A percentile compares a stretch with the other conserved stretches of the same genome.
These are phyloP conservation scores for Hsuehochloa calcarea DNA, from an alignment of 176 grass and related monocot genomes.

Conservation along the genomic window DNA sequence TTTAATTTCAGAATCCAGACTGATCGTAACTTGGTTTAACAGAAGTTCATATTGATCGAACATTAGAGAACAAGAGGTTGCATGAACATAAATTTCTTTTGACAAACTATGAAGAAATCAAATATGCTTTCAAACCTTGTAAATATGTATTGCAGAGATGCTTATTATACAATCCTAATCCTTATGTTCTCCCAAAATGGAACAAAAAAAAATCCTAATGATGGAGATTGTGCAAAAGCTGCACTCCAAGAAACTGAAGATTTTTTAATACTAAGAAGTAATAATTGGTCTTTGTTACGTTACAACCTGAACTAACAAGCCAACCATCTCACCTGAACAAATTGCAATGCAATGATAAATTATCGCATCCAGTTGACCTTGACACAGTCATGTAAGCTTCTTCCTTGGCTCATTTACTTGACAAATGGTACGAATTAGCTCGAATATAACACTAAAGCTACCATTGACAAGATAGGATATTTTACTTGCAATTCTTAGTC, in stretches of 20 bases:
- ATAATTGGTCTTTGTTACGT: background rate
- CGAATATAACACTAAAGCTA: background rate
- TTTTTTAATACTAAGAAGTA: background rate
- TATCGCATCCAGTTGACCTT: background rate
- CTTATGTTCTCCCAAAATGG: background rate
- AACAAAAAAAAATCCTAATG: background rate
- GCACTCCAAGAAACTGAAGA: background rate
- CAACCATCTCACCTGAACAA: background rate
- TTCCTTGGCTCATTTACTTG: background rate
- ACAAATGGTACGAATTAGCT: background rate
- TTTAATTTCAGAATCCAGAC: background rate
- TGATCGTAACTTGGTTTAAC: background rate
- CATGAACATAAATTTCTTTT: too few species aligned
- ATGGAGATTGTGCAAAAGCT: too few species aligned
- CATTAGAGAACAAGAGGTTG: background rate
- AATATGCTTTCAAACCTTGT: too few species aligned
- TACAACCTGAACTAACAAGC: background rate
- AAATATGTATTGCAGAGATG: too few species aligned
- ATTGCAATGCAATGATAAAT: background rate
- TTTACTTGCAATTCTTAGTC: background rate
- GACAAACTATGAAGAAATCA: too few species aligned
- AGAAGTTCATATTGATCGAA: background rate
- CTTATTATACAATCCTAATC: background rate
- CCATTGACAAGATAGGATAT: background rate
- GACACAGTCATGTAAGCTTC: background rate